These are phyloP conservation scores for Penicillium nucicola DNA, from an alignment of 495 filamentous ascomycete genomes.

Conservation along the genomic window DNA sequence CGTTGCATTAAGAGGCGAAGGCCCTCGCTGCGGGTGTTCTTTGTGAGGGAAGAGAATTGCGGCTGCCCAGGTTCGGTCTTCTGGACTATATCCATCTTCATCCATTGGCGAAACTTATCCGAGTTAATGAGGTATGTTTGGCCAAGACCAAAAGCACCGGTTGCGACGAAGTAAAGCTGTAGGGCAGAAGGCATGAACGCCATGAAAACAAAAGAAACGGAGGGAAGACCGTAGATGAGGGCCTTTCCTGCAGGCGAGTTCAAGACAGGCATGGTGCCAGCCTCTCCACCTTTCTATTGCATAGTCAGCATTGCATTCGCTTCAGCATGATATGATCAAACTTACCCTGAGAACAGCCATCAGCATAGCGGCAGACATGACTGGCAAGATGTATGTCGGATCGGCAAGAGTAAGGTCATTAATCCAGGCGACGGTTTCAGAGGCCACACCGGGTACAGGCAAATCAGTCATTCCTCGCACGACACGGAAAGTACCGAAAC, in stretches of 20 bases:
- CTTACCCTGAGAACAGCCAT: conserved; percentile 57
- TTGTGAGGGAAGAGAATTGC: not conserved
- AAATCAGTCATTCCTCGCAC: conserved; percentile 68
- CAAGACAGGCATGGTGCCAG: conserved; percentile 29
- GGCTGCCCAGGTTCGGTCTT: not conserved
- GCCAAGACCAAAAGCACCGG: conserved; percentile 50
- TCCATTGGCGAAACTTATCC: conserved; percentile 21
- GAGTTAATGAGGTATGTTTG: conserved; percentile 55
- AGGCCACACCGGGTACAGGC: conserved; percentile 74
- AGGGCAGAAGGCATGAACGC: conserved; percentile 62
- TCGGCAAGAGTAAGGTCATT: conserved; percentile 73
- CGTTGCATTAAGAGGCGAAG: conserved; percentile 3
- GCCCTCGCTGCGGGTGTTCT: conserved; percentile 1
- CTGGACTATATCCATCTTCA: conserved; percentile 22
- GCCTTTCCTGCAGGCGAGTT: conserved; percentile 37
- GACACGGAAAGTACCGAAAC: conserved; percentile 77
- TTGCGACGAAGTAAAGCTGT: conserved; percentile 67
- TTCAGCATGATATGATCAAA: conserved; percentile 6
- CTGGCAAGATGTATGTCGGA: conserved; percentile 72
- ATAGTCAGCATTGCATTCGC: not conserved
- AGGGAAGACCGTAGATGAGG: conserved; percentile 57
- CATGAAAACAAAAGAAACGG: conserved; percentile 60
- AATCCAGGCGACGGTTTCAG: conserved; percentile 73
- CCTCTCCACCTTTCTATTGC: conserved; percentile 52
- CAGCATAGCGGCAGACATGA: conserved; percentile 45